A percentile compares a stretch with the other conserved stretches of the same genome.
Conservation (phyloP, 768 basidiomycete species). For the Lepiota brunneoincarnata region DNA sequence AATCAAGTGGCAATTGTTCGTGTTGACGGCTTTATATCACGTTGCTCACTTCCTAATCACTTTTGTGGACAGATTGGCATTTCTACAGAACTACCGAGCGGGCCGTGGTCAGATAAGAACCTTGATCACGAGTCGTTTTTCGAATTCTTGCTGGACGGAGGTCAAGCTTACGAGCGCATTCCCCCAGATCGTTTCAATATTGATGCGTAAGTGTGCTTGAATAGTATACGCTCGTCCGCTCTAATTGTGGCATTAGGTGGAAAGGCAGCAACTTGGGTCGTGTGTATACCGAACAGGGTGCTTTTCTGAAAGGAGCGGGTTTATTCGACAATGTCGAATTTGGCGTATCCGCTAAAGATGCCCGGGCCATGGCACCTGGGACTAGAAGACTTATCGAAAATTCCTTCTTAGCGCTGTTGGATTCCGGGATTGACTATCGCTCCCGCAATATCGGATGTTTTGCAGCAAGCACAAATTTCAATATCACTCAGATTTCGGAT, state of each 20-base stretch:
- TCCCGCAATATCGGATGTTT: conserved; percentile 40
- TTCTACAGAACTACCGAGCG: conserved; percentile 37
- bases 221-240: conserved; percentile 14
- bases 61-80: conserved; percentile 43
- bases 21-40: too few species aligned
- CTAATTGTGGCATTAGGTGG: conserved; percentile 18
- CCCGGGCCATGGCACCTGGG: conserved; percentile 28
- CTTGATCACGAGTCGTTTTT: conserved; percentile 32
- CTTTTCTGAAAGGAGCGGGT: conserved; percentile 35
- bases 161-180: conserved; percentile 30
- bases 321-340: conserved; percentile 39
- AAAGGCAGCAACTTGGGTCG: conserved; percentile 22
- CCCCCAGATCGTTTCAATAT: too few species aligned
- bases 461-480: conserved; percentile 30
- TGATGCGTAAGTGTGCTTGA: conserved; percentile 28
- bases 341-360: conserved; percentile 35
- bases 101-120: conserved; percentile 23
- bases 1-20: too few species aligned
- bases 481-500: too few species aligned
- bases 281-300: conserved; percentile 26
- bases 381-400: conserved; percentile 36
- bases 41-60: too few species aligned
- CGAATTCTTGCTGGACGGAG: conserved; percentile 30
- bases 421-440: conserved; percentile 47
- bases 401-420: conserved; percentile 39